Conservation (phyloP, 2,329 filamentous ascomycete species). For the Didymella arachidicola region DNA sequence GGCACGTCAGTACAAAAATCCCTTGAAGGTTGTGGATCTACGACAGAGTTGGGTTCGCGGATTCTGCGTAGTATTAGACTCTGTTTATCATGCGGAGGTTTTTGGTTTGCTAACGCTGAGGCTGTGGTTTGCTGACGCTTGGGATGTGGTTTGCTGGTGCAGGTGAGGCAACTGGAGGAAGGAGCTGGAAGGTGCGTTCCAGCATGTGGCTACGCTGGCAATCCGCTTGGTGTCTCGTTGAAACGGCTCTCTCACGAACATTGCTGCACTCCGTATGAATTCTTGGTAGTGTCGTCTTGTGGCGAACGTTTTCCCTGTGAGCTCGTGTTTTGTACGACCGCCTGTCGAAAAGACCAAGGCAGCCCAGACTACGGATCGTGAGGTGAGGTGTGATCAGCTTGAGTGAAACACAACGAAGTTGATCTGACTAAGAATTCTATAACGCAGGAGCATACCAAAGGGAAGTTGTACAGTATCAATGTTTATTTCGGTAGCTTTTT, state of each 20-base stretch:
- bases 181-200: neutral
- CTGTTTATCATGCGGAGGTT: too few relatives aligned
- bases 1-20: neutral
- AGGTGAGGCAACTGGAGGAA: neutral
- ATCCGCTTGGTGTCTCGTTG: neutral
- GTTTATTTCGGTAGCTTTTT: conserved; percentile 5
- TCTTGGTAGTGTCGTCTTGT: neutral
- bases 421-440: neutral
- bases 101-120: neutral
- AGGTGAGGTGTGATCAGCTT: neutral
- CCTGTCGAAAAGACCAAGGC: neutral
- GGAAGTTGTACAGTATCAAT: neutral
- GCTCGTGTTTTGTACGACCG: neutral
- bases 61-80: too few relatives aligned
- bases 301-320: too few relatives aligned
- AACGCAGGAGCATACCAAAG: neutral
- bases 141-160: too few relatives aligned
- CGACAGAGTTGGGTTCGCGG: neutral
- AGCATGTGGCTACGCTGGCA: neutral
- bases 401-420: neutral
- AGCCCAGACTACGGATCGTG: neutral
- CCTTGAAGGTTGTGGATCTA: neutral
- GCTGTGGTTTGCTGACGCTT: neutral
- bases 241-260: neutral
- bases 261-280: neutral